Evolutionary conservation across 129 eudicot species (phyloP).

Genomic region (Kitagawia praeruptora): DNA sequence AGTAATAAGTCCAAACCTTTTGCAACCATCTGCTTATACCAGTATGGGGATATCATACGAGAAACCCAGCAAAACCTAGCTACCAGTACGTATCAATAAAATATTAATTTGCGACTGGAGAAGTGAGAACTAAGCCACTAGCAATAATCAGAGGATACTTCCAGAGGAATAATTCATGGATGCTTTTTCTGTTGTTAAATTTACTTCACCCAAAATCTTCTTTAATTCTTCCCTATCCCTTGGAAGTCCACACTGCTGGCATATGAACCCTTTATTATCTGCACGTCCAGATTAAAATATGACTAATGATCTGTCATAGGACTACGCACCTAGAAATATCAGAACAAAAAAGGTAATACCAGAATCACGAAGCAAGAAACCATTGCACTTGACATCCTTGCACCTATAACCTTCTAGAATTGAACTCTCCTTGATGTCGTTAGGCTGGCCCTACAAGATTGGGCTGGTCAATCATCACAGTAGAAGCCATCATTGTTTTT

Average conservation of each 20-base stretch:
- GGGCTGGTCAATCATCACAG: slow-evolving; percentile 9
- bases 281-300: slow-evolving; percentile 14
- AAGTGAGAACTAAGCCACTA: background rate
- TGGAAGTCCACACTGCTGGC: slow-evolving; percentile 68
- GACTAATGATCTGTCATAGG: slow-evolving; percentile 6
- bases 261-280: slow-evolving; percentile 66
- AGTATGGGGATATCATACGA: background rate
- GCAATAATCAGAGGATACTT: slow-evolving; percentile 53
- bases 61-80: background rate
- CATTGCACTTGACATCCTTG: slow-evolving; percentile 48
- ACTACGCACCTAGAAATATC: background rate
- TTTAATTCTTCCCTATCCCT: slow-evolving; percentile 61
- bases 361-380: slow-evolving; percentile 80
- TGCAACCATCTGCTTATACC: background rate
- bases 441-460: slow-evolving; percentile 54
- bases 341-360: slow-evolving; percentile 34
- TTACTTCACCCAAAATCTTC: slow-evolving; percentile 47
- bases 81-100: background rate
- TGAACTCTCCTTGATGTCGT: slow-evolving; percentile 90
- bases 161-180: slow-evolving; percentile 40
- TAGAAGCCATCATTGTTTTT: background rate
- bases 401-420: slow-evolving; percentile 88
- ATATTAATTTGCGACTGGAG: background rate
- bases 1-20: background rate
- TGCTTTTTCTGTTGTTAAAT: slow-evolving; percentile 55